Evolutionary conservation across 495 filamentous ascomycete genomes (phyloP), one percentile per base, ranked within the genome.

Genomic region (Aspergillus diversus): DNA sequence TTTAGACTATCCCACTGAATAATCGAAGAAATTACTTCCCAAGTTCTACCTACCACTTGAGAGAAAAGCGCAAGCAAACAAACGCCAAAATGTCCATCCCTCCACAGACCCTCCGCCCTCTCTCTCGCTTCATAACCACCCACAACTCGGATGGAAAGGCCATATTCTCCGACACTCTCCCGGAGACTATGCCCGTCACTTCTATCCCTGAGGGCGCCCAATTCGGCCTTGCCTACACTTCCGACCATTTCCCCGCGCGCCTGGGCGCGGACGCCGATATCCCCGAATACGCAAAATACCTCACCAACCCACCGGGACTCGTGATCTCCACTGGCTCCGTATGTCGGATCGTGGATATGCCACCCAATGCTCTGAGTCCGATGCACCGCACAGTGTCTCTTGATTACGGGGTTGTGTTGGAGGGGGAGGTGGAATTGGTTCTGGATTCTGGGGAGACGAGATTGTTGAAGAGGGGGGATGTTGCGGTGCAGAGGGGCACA

Each of bases 361-460:
- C 34, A 74, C 92, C 77, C 79, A 85, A 47, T 77, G 80, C 66
- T 75, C 84, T 72, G 81, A 90, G 55, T 83, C 64, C 75, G 1
- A 80, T 93, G 89, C 91, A 93, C 68, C 81, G 90, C 2, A 92
- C 91, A 1, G 81, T 87, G 62, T 85, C 80, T 1, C 67, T 93
- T 3, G 90, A 93, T 65, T 92, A 90, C 60, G 90, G 89, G 5
- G 82, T 92, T 61, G 84, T 93, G 33, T 60, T 94, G 7, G 89
- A 92, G 69, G 90, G 91, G 0, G 75, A 83, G 66, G 67, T 92
- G 50, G 89, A 93, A 72, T 89, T 92, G 70, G 86, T 90, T 83
- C 86, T 78, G 49, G 88, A 92, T 72, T 83, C 83, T 0, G 81
- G 79, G 5, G 75, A 81, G 27, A 85, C 83, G 63, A 86, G 89